Evolutionary conservation across 768 basidiomycete genomes (phyloP).

Genomic region (Phylloporus arenicola): DNA sequence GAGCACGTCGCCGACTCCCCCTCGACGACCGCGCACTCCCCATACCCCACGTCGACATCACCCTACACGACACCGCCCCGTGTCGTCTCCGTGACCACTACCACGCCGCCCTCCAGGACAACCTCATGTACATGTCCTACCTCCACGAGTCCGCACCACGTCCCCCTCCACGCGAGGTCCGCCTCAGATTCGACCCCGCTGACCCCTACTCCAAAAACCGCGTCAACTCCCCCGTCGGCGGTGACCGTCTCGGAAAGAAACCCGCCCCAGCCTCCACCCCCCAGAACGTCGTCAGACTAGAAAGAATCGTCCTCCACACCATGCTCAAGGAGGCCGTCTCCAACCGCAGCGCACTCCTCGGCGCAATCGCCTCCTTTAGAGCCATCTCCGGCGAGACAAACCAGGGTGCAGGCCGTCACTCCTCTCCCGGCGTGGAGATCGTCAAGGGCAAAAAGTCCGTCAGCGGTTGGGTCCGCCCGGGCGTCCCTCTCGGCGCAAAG

Average conservation of each 20-base stretch:
- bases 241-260: conserved; percentile 60
- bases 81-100: conserved; percentile 83
- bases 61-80: conserved; percentile 64
- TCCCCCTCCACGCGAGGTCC: conserved; percentile 51
- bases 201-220: conserved; percentile 83
- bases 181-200: conserved; percentile 65
- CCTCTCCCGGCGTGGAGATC: conserved; percentile 73
- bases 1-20: conserved; percentile 39
- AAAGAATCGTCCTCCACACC: conserved; percentile 80
- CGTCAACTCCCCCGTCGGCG: conserved; percentile 69
- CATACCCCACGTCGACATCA: conserved; percentile 60
- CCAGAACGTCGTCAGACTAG: conserved; percentile 68
- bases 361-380: conserved; percentile 83
- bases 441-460: conserved; percentile 61
- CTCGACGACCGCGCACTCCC: conserved; percentile 58
- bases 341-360: conserved; percentile 68
- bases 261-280: conserved; percentile 60
- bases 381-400: conserved; percentile 81
- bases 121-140: conserved; percentile 95
- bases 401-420: conserved; percentile 65
- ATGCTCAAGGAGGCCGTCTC: conserved; percentile 76
- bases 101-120: conserved; percentile 70
- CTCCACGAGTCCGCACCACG: conserved; percentile 59
- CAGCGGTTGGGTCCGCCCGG: conserved; percentile 80
- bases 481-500: conserved; percentile 80